phyloP scores from a whole-genome alignment of 1,284 basidiomycete genomes.

The Naganishia sp. region DNA sequence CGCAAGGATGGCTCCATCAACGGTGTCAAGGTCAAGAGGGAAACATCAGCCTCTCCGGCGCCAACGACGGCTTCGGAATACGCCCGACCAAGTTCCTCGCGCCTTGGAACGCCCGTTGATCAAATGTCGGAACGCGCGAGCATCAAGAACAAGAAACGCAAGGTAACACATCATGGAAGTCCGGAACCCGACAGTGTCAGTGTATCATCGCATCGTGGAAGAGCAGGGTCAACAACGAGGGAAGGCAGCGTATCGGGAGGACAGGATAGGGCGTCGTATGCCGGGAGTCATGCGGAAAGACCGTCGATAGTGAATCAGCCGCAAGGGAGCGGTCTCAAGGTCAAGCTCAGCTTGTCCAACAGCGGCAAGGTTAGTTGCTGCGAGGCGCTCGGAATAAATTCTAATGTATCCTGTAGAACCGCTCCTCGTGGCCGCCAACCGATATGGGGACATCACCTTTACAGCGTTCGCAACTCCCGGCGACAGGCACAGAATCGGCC shows the following conservation, averaged over 20 bases:
- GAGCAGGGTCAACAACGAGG: slow-evolving; percentile 1
- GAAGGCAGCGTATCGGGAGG: slow-evolving; percentile 10
- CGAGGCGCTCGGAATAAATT: background rate
- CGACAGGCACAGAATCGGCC: background rate
- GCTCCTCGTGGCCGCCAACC: background rate
- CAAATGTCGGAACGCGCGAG: background rate
- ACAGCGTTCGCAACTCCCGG: background rate
- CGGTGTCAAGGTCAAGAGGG: slow-evolving; percentile 24
- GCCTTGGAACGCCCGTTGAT: slow-evolving; percentile 3
- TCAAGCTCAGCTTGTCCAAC: slow-evolving; percentile 17
- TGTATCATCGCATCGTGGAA: background rate
- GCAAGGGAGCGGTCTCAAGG: slow-evolving; percentile 11
- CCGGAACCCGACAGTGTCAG: background rate
- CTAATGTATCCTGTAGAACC: background rate
- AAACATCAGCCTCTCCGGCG: slow-evolving; percentile 21
- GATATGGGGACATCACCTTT: background rate
- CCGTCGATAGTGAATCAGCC: background rate
- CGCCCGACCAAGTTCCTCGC: background rate
- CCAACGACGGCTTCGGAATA: slow-evolving; percentile 10
- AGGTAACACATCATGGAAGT: slow-evolving; percentile 24
- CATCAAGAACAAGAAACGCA: slow-evolving; percentile 32
- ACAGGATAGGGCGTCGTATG: background rate
- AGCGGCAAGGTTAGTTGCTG: slow-evolving; percentile 18
- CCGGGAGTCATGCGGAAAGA: slow-evolving; percentile 5
- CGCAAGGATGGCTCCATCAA: slow-evolving; percentile 24